These are phyloP conservation scores for Jimgerdemannia flammicorona DNA, from an alignment of 192 early-diverging fungal genomes.

Conservation along the genomic window DNA sequence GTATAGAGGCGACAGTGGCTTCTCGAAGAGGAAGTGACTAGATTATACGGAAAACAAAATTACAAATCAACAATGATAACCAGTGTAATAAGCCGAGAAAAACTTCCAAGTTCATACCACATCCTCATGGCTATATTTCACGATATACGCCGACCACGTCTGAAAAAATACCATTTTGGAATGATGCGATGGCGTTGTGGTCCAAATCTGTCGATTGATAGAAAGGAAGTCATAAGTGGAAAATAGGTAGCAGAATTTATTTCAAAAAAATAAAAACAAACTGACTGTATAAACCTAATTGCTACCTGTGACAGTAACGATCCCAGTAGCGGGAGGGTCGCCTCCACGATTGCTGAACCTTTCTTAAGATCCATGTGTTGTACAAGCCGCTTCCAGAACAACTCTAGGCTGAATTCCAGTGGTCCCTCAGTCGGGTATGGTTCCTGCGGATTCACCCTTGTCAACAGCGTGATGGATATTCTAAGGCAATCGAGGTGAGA, in stretches of 20 bases:
- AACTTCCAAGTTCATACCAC: conserved; percentile 26
- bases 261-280: background rate
- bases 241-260: background rate
- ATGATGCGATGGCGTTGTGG: background rate
- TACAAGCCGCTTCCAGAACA: conserved; percentile 37
- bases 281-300: background rate
- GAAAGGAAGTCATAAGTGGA: background rate
- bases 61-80: background rate
- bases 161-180: conserved; percentile 23
- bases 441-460: conserved; percentile 20
- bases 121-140: conserved; percentile 38
- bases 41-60: background rate
- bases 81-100: background rate
- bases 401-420: conserved; percentile 21
- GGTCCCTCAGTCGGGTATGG: conserved; percentile 13
- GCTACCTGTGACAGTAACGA: background rate
- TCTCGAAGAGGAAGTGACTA: conserved; percentile 55
- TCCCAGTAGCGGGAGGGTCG: background rate
- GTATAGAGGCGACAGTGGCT: conserved; percentile 38
- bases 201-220: conserved; percentile 11
- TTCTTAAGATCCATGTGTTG: conserved; percentile 31
- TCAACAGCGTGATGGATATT: conserved; percentile 39
- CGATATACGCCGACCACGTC: conserved; percentile 33
- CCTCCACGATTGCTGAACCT: conserved; percentile 11
- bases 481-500: conserved; percentile 41